Evolutionary conservation across 805 yeast genomes (phyloP).

Genomic region (Candida schatavii): DNA sequence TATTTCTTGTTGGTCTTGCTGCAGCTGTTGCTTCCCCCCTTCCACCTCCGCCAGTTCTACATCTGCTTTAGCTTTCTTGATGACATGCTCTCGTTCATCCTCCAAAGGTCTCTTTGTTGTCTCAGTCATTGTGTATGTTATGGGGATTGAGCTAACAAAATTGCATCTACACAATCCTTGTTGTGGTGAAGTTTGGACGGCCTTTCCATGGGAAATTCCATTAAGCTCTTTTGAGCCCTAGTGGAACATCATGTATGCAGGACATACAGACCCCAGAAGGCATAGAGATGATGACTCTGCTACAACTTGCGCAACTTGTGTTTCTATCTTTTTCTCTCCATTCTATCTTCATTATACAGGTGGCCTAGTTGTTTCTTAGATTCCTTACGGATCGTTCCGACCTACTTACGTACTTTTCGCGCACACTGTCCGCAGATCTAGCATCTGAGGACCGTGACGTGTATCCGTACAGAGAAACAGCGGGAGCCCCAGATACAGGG

Average conservation of each 20-base stretch:
- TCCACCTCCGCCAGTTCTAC: neutral
- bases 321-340: too few species aligned
- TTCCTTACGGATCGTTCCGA: slow-evolving; percentile 13
- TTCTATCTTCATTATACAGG: too few species aligned
- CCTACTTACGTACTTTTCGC: slow-evolving; percentile 14
- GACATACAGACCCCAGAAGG: too few species aligned
- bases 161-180: slow-evolving; percentile 2
- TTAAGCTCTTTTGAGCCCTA: too few species aligned
- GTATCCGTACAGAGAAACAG: slow-evolving; percentile 1
- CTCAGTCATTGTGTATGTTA: neutral
- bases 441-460: slow-evolving; percentile 5
- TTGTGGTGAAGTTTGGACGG: too few species aligned
- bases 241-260: too few species aligned
- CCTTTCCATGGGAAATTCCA: too few species aligned
- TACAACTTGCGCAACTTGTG: too few species aligned
- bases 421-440: slow-evolving; percentile 11
- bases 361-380: slow-evolving; percentile 10
- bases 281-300: too few species aligned
- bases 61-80: neutral
- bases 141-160: slow-evolving; percentile 1
- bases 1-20: neutral
- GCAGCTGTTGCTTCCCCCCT: neutral
- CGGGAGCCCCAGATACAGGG: neutral
- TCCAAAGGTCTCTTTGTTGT: slow-evolving; percentile 4
- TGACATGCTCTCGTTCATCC: neutral